Evolutionary conservation across 2,329 filamentous ascomycete species (phyloP), one percentile per base, ranked within the genome.

Genomic region (Alternaria burnsii): DNA sequence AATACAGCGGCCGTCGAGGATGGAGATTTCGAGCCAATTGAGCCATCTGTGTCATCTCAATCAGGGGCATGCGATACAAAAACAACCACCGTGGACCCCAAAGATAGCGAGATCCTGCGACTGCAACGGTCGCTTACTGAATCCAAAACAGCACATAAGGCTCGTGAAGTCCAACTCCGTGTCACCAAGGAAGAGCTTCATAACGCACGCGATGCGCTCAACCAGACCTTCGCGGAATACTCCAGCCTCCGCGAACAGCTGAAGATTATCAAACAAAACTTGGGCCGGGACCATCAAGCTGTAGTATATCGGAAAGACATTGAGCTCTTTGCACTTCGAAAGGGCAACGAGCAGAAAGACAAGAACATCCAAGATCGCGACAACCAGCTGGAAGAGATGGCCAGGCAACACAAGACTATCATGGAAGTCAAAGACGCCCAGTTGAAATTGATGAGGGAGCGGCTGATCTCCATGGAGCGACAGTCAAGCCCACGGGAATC

Each of bases 221-320:
- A 69, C 38, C 68, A 72, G 24, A 74, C 73, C 3, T 71, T 74
- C 48, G 59, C 69, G 28, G 74, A 76, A 51, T 72, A 74, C 52
- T 63, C 72, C 5, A 68, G 53, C 28, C 52, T 76, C 22, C 67
- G 72, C 36, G 69, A 76, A 48, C 73, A 77, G 36, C 65, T 76
- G 58, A 76, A 72, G 50, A 69, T 65, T 4, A 67, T 73, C 58
- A 78, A 74, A 44, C 69, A 75, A 24, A 70, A 61, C 8, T 59
- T 76, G 26, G 73, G 66, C 24, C 70, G 71, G 3, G 70, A 76
- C 26, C 75, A 78, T 20, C 75, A 78, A 61, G 66, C 73, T 12
- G 59, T 72, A 42, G 58, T 76, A 52, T 78, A 78, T 48, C 69
- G 75, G 20, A 78, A 77, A 48, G 75, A 78, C 48, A 78, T 78